Percentiles rank a stretch among this genome's conserved stretches.
phyloP scores from a whole-genome alignment of 2,329 filamentous ascomycete species.

The Kalaharituber pfeilii region DNA sequence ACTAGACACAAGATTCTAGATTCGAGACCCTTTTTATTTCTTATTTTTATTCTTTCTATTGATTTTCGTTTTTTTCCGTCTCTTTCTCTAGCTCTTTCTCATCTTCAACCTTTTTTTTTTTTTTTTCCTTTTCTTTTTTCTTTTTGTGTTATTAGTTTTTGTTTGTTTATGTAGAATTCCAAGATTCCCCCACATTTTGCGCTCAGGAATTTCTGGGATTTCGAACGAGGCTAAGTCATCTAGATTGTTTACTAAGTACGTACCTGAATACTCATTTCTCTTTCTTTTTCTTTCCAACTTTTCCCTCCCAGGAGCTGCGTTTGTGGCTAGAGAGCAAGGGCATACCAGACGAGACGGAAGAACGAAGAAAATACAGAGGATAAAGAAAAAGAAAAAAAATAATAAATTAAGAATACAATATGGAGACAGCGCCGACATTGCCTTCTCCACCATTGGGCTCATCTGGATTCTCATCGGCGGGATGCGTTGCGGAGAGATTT shows the following conservation, averaged over 20 bases:
- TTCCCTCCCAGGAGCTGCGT: too few species aligned
- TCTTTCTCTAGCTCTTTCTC: slow-evolving; percentile 4
- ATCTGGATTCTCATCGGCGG: not conserved
- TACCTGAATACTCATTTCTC: too few species aligned
- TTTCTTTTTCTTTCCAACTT: too few species aligned
- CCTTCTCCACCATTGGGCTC: not conserved
- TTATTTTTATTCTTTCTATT: slow-evolving; percentile 4
- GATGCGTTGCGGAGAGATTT: slow-evolving; percentile 15
- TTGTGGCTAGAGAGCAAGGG: too few species aligned
- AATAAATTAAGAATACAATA: not conserved
- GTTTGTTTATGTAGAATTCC: not conserved
- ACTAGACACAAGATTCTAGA: too few species aligned
- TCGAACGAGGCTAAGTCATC: too few species aligned
- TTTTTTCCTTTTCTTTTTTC: not conserved
- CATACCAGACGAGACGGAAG: too few species aligned
- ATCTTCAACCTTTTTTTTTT: slow-evolving; percentile 1
- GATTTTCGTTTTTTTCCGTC: not conserved
- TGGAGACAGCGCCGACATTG: slow-evolving; percentile 4
- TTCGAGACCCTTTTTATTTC: too few species aligned
- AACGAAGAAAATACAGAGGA: not conserved
- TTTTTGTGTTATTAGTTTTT: not conserved
- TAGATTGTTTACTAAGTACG: too few species aligned
- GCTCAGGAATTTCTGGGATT: too few species aligned
- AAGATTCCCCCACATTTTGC: too few species aligned
- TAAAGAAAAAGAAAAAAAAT: not conserved